Conservation (phyloP, 1,284 basidiomycete species). For the Limonomyces culmigenus region DNA sequence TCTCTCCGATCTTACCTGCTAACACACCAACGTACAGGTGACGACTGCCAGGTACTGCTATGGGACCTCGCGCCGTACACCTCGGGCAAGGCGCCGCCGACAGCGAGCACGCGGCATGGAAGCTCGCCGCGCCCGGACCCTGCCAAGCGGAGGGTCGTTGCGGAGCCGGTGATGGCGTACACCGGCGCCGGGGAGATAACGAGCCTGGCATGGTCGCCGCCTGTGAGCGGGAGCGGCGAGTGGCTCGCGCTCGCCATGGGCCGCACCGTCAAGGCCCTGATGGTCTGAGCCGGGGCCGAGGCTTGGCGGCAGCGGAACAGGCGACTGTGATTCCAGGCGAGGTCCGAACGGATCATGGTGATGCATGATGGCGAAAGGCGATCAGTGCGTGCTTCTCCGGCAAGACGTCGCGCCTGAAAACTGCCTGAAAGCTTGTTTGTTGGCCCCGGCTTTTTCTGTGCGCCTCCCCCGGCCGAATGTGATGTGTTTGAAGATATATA, state of each 20-base stretch:
- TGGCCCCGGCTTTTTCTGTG: too few species aligned
- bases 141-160: constrained; percentile 57
- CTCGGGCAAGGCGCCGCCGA: constrained; percentile 36
- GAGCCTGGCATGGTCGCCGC: constrained; percentile 77
- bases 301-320: too few species aligned
- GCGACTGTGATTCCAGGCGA: too few species aligned
- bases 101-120: constrained; percentile 41
- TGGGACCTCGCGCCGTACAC: constrained; percentile 71
- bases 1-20: constrained; percentile 2
- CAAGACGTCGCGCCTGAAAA: too few species aligned
- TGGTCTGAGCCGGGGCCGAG: constrained; percentile 32
- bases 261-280: constrained; percentile 66
- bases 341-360: too few species aligned
- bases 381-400: too few species aligned
- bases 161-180: constrained; percentile 71
- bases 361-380: too few species aligned
- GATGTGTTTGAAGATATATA: too few species aligned
- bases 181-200: constrained; percentile 68
- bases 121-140: constrained; percentile 60
- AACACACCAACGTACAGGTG: constrained; percentile 35
- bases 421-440: too few species aligned
- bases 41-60: constrained; percentile 80
- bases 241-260: constrained; percentile 86
- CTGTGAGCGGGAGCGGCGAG: constrained; percentile 68
- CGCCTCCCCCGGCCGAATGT: too few species aligned